These are phyloP conservation scores for Lavandula angustifolia DNA, from an alignment of 257 asterid genomes.

Conservation along the genomic window DNA sequence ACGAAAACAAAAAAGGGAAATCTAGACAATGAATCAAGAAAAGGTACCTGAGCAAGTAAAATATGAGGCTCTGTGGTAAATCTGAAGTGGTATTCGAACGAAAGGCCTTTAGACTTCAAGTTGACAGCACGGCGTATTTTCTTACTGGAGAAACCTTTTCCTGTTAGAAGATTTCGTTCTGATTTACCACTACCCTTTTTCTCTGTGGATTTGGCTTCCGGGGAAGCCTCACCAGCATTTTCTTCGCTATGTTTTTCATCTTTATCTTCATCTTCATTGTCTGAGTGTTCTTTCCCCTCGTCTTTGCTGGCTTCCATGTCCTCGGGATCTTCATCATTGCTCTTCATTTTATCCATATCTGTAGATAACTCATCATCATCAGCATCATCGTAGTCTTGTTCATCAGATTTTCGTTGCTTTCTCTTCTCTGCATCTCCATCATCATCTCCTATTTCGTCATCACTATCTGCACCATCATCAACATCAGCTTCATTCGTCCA, in stretches of 20 bases:
- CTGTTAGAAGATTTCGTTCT: constrained; percentile 9
- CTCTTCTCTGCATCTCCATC: constrained; percentile 64
- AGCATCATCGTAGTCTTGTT: constrained; percentile 74
- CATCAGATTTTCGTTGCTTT: constrained; percentile 72
- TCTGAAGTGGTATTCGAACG: constrained; percentile 58
- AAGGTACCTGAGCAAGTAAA: constrained; percentile 79
- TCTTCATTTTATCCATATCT: constrained; percentile 33
- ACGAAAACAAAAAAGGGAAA: neutral
- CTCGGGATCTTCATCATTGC: constrained; percentile 33
- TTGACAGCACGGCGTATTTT: constrained; percentile 38
- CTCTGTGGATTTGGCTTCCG: constrained; percentile 41
- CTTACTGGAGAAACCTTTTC: constrained; percentile 9
- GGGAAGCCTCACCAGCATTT: constrained; percentile 33
- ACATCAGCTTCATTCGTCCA: constrained; percentile 30
- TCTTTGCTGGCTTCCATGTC: constrained; percentile 41
- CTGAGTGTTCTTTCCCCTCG: constrained; percentile 39
- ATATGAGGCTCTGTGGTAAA: constrained; percentile 72
- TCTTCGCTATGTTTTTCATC: constrained; percentile 30
- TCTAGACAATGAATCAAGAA: neutral
- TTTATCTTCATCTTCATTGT: constrained; percentile 37
- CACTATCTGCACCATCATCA: constrained; percentile 47
- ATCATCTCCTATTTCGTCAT: constrained; percentile 62
- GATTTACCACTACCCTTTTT: constrained; percentile 29
- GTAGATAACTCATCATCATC: constrained; percentile 47
- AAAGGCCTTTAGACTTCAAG: constrained; percentile 44